phyloP scores from a whole-genome alignment of 192 early-diverging fungal species.

The Rhizoclosmatium sp. region DNA sequence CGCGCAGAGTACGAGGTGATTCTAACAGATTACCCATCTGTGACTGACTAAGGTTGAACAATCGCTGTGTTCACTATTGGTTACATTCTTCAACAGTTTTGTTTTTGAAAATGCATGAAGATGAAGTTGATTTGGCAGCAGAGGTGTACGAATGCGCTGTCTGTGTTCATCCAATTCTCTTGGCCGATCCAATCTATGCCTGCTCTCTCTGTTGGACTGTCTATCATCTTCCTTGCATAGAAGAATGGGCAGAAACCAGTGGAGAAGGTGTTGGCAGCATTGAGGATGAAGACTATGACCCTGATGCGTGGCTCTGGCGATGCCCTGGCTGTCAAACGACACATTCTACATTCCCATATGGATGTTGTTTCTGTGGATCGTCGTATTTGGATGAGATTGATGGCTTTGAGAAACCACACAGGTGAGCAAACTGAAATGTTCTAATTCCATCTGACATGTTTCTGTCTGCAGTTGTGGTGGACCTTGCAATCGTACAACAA shows the following conservation, averaged over 20 bases:
- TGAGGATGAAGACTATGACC: constrained; percentile 1
- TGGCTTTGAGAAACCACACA: constrained; percentile 17
- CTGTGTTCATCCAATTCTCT: constrained; percentile 82
- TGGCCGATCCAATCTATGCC: constrained; percentile 76
- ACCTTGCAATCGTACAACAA: not conserved
- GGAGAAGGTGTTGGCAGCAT: not conserved
- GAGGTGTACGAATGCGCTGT: constrained; percentile 93
- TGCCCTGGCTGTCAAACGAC: constrained; percentile 18
- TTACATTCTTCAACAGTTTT: not conserved
- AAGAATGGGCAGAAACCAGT: constrained; percentile 69
- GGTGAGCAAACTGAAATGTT: not conserved
- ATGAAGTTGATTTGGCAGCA: constrained; percentile 60
- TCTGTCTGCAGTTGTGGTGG: constrained; percentile 3
- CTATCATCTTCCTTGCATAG: constrained; percentile 86
- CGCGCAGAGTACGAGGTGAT: no score
- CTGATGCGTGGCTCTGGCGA: constrained; percentile 4
- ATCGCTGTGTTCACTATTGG: not conserved
- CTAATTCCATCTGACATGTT: not conserved
- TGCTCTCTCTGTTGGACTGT: constrained; percentile 88
- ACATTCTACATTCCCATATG: not conserved
- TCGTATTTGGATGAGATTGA: not conserved
- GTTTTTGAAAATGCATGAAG: not conserved
- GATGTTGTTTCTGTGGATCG: constrained; percentile 15
- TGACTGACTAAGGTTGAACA: not conserved
- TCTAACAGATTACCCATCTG: not conserved